phyloP scores from a whole-genome alignment of 768 basidiomycete genomes.

The Pleurotus citrinopileatus region DNA sequence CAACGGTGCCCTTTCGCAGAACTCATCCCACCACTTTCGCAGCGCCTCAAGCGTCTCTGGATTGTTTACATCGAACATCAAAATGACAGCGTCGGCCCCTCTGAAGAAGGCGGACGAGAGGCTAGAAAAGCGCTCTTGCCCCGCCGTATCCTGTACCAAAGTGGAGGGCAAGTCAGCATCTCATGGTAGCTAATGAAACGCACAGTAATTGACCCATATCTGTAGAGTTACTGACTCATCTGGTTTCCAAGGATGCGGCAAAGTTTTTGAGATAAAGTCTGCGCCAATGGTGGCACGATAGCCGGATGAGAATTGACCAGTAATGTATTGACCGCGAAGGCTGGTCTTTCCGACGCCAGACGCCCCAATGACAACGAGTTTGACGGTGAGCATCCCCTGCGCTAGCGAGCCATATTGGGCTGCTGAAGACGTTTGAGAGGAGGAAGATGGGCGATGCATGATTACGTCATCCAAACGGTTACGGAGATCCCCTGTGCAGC shows the following conservation, averaged over 20 bases:
- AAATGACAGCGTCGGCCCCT: slow-evolving; percentile 76
- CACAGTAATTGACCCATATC: slow-evolving; percentile 41
- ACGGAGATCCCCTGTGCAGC: no score
- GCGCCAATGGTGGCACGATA: slow-evolving; percentile 87
- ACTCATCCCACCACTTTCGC: slow-evolving; percentile 78
- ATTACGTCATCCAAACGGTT: no score
- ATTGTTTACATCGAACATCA: slow-evolving; percentile 78
- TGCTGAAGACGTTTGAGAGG: no score
- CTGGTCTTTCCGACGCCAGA: slow-evolving; percentile 88
- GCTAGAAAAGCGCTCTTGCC: slow-evolving; percentile 85
- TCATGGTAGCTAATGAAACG: not conserved
- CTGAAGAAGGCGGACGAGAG: slow-evolving; percentile 83
- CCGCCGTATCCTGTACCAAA: slow-evolving; percentile 67
- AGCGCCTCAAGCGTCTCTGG: slow-evolving; percentile 59
- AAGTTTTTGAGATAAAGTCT: slow-evolving; percentile 80
- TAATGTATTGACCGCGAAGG: slow-evolving; percentile 77
- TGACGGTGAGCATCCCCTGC: slow-evolving; percentile 68
- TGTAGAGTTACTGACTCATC: slow-evolving; percentile 64
- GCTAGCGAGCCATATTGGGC: no score
- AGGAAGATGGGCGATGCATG: no score
- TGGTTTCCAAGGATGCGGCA: slow-evolving; percentile 56
- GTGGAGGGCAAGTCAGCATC: not conserved
- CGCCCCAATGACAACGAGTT: slow-evolving; percentile 78
- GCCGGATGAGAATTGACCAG: slow-evolving; percentile 68
- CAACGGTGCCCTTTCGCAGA: slow-evolving; percentile 64